Base-by-base conservation (phyloP, 2,329 filamentous ascomycete genomes). In the Immersiporthe knoxdaviesiana region DNA sequence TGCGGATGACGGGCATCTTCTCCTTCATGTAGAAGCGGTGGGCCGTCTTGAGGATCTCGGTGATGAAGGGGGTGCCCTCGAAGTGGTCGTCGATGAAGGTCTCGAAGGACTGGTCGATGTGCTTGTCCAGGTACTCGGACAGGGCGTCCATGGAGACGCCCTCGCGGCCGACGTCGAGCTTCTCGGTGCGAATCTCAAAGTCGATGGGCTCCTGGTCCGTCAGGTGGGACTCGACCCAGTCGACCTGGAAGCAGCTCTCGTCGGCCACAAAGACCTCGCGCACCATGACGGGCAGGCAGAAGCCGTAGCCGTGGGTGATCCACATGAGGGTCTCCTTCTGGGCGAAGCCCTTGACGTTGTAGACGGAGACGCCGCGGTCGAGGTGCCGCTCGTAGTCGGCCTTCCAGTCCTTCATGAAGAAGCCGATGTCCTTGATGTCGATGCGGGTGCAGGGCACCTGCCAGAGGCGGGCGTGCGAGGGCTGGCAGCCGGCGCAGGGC, bases 391-490 rank as follows among this genome's bases (percentile, higher is more conserved):
- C 94, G 76, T 96, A 97, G 79, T 98, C 95, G 59, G 94, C 94
- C 82, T 95, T 97, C 94, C 94, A 98, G 81, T 97, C 95, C 85
- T 97, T 97, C 92, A 97, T 96, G 85, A 98, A 98, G 81, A 97
- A 97, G 58, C 90, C 92, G 76, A 98, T 97, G 76, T 98, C 95
- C 87, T 97, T 97, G 85, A 98, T 98, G 80, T 97, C 95, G 77
- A 97, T 97, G 72, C 95, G 92, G 54, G 95, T 98, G 85, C 95
- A 98, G 71, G 95, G 95, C 59, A 98, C 95, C 82, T 97, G 94
- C 95, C 95, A 98, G 65, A 98, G 86, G 73, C 95, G 91, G 72
- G 95, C 95, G 80, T 98, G 95, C 27, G 94, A 97, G 64, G 95
- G 95, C 83, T 97, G 92, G 84, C 95, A 98, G 62, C 95, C 95